Evolutionary conservation across 2,329 filamentous ascomycete species (phyloP).

Genomic region (Alternaria rosae): DNA sequence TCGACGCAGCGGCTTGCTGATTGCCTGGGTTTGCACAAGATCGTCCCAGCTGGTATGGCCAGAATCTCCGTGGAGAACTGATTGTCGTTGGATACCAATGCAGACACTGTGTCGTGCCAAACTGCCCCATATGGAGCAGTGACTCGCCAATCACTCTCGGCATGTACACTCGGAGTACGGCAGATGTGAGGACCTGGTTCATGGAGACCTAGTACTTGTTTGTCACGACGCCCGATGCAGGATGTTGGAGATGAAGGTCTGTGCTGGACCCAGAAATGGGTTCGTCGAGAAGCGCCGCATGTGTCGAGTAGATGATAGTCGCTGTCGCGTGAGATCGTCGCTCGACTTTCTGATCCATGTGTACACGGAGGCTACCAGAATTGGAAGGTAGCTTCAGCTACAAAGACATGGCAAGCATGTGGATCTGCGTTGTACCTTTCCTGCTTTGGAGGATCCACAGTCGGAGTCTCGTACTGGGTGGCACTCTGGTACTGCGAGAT

Average conservation of each 20-base stretch:
- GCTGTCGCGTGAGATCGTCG: slow-evolving; percentile 5
- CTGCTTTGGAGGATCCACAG: neutral
- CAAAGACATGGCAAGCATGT: neutral
- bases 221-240: neutral
- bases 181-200: neutral
- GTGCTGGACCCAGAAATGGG: slow-evolving; percentile 19
- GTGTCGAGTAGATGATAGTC: slow-evolving; percentile 10
- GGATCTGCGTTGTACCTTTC: neutral
- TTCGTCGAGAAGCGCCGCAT: slow-evolving; percentile 9
- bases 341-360: slow-evolving; percentile 5
- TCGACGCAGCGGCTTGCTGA: neutral
- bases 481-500: neutral
- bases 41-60: neutral
- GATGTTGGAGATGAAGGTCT: slow-evolving; percentile 7
- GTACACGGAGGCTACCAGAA: neutral
- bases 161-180: neutral
- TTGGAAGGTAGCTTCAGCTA: slow-evolving; percentile 4
- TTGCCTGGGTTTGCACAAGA: neutral
- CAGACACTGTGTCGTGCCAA: neutral
- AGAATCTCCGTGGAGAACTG: neutral
- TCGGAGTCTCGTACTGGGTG: neutral
- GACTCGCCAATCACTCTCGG: neutral
- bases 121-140: neutral
- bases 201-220: neutral
- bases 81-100: neutral